Base-by-base conservation (phyloP, 352 stramenopile genomes). In the Phytophthora ohioensis region DNA sequence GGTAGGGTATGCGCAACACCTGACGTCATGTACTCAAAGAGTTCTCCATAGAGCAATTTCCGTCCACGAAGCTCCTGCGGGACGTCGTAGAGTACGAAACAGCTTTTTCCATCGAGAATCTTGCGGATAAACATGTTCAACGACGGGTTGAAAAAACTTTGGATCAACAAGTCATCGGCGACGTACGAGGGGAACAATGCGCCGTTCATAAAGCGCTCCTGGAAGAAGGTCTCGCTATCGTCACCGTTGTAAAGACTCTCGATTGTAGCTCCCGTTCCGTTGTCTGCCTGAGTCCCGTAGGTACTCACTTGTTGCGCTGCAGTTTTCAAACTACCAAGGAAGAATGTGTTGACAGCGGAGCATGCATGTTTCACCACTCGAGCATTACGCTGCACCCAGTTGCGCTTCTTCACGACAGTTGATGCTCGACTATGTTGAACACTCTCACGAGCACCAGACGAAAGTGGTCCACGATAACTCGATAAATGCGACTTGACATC, bases 81-180 rank as follows among this genome's bases (percentile, higher is more conserved):
- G 4, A 96, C 43, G 30, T 92, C 77, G 62, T 95, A 96, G 3
- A 94, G 75, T 66, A 92, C 91, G 52, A 96, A 96, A 42, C 88
- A 94, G 69, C 86, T 93, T 56, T 91, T 93, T 31, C 89, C 89
- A 60, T 95, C 86, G 7, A 96, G 73, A 63, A 94, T 93, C 60
- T 90, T 89, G 11, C 84, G 83, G 30, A 96, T 88, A 34, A 96
- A 95, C 56, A 76, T 71, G 64, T 96, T 94, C n/a, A 96, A 69
- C 15, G 87, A 94, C 39, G 87, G 84, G 45, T 96, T 94, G 72
- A 94, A 95, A 64, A 94, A 96, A 62, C 86, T 95, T 64, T 96
- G 89, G 57, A 96, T 92, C 35, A 96, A 63, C 67, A 96, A 58
- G 36, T 94, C 85, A 64, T 96, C 89, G 0, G 85, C 86, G 0